Percentiles rank a stretch among this genome's conserved stretches.
phyloP scores from a whole-genome alignment of 345 rosid species.

The Cardiospermum halicacabum region DNA sequence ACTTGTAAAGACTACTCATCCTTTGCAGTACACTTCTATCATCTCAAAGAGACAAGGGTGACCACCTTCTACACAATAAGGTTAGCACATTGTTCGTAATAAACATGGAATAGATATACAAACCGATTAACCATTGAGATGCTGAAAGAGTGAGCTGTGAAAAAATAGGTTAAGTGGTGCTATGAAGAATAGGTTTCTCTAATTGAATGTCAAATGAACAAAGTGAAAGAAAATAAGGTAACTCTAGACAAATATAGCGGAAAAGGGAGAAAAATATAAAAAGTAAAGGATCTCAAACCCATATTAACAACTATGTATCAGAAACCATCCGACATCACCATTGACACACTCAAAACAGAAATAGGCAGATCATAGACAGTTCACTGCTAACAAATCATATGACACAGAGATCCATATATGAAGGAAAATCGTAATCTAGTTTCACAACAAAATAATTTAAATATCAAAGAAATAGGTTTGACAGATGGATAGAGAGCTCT shows the following conservation, averaged over 20 bases:
- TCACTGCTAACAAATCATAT: not conserved
- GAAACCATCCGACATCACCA: not conserved
- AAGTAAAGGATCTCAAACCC: not conserved
- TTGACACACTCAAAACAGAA: not conserved
- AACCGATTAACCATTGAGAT: not conserved
- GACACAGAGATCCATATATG: not conserved
- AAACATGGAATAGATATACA: not conserved
- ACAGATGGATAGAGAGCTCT: not conserved
- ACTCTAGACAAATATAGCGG: not conserved
- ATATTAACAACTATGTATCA: not conserved
- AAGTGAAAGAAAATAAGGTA: not conserved
- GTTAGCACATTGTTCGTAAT: constrained; percentile 17
- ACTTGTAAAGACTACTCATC: constrained; percentile 13
- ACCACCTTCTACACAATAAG: constrained; percentile 24
- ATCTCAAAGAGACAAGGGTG: constrained; percentile 26
- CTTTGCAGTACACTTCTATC: constrained; percentile 17
- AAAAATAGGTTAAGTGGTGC: not conserved
- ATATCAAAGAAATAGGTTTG: not conserved
- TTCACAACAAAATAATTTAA: not conserved
- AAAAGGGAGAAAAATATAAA: not conserved
- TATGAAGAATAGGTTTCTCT: not conserved
- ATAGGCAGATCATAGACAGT: not conserved
- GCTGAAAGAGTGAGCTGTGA: not conserved
- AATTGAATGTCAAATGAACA: not conserved
- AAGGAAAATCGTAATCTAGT: not conserved